A percentile compares a stretch with the other conserved stretches of the same genome.
phyloP scores from a whole-genome alignment of 208 protist species.

The Blechomonas ayalai region DNA sequence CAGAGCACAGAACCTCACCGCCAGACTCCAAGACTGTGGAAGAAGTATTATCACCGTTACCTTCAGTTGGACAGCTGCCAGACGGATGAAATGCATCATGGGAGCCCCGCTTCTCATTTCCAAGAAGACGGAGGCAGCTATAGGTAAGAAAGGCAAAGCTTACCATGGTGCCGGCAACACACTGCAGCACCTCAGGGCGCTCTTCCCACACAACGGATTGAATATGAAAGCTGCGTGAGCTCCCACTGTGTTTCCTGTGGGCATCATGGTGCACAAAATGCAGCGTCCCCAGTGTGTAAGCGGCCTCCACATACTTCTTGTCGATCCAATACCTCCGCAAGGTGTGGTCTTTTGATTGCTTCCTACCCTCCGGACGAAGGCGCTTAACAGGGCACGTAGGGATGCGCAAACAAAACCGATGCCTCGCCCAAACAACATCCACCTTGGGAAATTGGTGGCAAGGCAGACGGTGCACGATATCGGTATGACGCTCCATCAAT shows the following conservation, averaged over 20 bases:
- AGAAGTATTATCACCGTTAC: no score
- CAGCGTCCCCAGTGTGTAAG: conserved; percentile 37
- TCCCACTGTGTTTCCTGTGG: conserved; percentile 13
- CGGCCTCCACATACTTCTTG: conserved; percentile 7
- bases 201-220: conserved; percentile 58
- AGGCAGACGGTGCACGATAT: conserved; percentile 23
- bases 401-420: conserved; percentile 17
- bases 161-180: conserved; percentile 69
- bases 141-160: conserved; percentile 53
- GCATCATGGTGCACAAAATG: conserved; percentile 74
- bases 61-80: no score
- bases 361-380: neutral
- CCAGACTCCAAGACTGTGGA: no score
- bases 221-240: conserved; percentile 54
- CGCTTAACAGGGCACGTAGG: conserved; percentile 4
- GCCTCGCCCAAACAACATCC: conserved; percentile 60
- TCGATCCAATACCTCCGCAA: conserved; percentile 7
- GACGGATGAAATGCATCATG: conserved; percentile 1
- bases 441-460: conserved; percentile 47
- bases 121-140: conserved; percentile 10
- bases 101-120: no score
- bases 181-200: conserved; percentile 44
- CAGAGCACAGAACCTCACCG: no score
- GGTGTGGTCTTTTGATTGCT: neutral
- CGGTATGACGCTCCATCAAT: conserved; percentile 19